These are phyloP conservation scores for Amniculicola lignicola DNA, from an alignment of 495 filamentous ascomycete species.

Conservation along the genomic window DNA sequence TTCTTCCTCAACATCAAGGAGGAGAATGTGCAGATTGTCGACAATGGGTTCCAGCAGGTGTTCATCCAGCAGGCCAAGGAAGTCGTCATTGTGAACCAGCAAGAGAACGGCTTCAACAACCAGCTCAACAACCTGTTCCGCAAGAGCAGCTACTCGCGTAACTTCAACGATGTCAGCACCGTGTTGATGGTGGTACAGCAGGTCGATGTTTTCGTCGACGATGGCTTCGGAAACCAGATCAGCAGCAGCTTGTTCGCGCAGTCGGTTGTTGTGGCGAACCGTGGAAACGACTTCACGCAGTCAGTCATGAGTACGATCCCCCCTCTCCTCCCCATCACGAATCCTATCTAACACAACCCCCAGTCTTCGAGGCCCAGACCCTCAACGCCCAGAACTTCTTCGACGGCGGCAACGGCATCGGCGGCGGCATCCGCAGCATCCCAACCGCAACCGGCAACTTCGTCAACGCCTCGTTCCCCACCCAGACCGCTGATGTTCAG, in stretches of 20 bases:
- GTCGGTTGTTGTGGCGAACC: conserved; percentile 28
- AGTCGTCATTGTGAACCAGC: conserved; percentile 18
- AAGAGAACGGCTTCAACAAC: conserved; percentile 15
- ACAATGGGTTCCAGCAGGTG: conserved; percentile 19
- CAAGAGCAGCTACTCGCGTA: conserved; percentile 16
- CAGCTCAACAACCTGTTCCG: conserved; percentile 26
- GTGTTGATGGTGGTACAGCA: conserved; percentile 29
- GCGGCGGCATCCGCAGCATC: not conserved
- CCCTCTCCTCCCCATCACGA: not conserved
- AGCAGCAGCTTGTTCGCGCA: conserved; percentile 26
- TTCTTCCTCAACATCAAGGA: conserved; percentile 18
- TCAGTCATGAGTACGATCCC: conserved; percentile 29
- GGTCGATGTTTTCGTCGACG: conserved; percentile 22
- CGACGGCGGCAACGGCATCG: not conserved
- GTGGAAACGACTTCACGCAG: conserved; percentile 15
- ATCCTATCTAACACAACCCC: not conserved
- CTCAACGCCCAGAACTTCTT: conserved; percentile 19
- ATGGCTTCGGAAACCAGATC: conserved; percentile 22
- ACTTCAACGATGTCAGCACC: conserved; percentile 4
- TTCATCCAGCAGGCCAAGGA: conserved; percentile 20
- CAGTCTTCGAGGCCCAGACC: conserved; percentile 19
- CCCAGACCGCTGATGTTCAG: conserved; percentile 14
- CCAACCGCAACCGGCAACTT: not conserved
- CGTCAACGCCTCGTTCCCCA: not conserved
- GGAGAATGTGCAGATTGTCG: conserved; percentile 13